phyloP scores from a whole-genome alignment of 108 stramenopile species.

The Skeletonema menzelii region DNA sequence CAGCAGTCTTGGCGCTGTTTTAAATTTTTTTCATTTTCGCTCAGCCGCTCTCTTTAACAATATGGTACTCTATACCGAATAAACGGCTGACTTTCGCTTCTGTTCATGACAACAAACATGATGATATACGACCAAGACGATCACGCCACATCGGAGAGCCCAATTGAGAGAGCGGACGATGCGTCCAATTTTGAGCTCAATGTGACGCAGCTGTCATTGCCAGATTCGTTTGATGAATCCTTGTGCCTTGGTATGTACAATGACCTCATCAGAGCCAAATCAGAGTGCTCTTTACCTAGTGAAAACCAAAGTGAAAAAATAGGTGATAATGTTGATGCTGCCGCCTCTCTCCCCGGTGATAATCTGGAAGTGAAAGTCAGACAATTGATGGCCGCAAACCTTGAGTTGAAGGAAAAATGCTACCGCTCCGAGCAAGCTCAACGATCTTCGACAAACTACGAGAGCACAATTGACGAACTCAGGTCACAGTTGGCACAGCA shows the following conservation, averaged over 20 bases:
- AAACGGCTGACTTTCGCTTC: background rate
- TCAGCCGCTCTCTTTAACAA: background rate
- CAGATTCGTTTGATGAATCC: constrained; percentile 43
- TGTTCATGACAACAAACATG: no score
- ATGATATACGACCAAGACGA: constrained; percentile 3
- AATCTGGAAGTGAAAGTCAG: constrained; percentile 14
- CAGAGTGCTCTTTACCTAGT: background rate
- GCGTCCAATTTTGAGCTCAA: constrained; percentile 20
- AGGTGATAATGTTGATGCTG: background rate
- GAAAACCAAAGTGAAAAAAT: background rate
- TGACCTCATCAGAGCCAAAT: constrained; percentile 8
- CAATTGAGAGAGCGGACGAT: constrained; percentile 24
- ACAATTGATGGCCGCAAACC: constrained; percentile 8
- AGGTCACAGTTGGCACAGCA: constrained; percentile 14
- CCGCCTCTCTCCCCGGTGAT: background rate
- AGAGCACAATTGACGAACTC: constrained; percentile 7
- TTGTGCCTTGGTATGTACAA: constrained; percentile 35
- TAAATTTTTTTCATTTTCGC: background rate
- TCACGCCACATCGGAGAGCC: constrained; percentile 8
- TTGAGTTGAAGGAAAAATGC: constrained; percentile 22
- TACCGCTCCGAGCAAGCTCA: constrained; percentile 8
- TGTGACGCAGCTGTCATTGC: constrained; percentile 34
- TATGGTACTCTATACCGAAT: no score
- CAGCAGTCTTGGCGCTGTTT: no score
- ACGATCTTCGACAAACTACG: constrained; percentile 5